Evolutionary conservation across 2,329 filamentous ascomycete species (phyloP), one percentile per base, ranked within the genome.

Genomic region (Trichophyton benhamiae): DNA sequence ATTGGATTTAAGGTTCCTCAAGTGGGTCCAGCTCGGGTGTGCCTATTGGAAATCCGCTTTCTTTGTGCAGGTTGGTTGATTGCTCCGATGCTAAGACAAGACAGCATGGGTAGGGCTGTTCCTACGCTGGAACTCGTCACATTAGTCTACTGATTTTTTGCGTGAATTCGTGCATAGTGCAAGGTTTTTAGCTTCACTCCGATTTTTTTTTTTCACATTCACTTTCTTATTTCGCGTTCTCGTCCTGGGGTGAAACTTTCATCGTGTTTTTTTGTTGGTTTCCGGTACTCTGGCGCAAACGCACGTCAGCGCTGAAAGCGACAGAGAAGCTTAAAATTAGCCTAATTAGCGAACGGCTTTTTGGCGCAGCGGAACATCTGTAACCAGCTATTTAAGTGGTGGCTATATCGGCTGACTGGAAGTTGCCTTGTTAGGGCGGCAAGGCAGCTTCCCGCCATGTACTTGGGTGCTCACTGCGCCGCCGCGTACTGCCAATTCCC

Each of bases 51-150:
- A 44, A 53, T 53, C 49, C 22, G 27, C n/a, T 30, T 30, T 53
- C 27, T 27, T 53, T 53, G 27, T 33, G 22, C 22, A 25, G 22
- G 22, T 25, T 25, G 49, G 49, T 53, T 53, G 49, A 3, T 53
- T 53, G 49, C 25, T 53, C 25, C 49, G 49, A 53, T 53, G 22
- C 49, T 53, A 53, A 22, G 49, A 25, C 49, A 53, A 30, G 49
- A 33, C 49, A 30, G 27, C 49, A 53, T 53, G 49, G 49, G 22
- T 30, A 53, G 49, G 49, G 49, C 49, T 53, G 49, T 22, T 30
- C 49, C 27, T 33, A 53, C 49, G 25, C 49, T 30, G 49, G 49
- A 53, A 53, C 49, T 53, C 49, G 49, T 53, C 49, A 53, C 49
- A 53, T 53, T 53, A 20, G 13, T 53, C n/a, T 33, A 11, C n/a